A percentile compares a stretch with the other conserved stretches of the same genome.
phyloP scores from a whole-genome alignment of 495 filamentous ascomycete species.

The Talaromyces thailandensis region DNA sequence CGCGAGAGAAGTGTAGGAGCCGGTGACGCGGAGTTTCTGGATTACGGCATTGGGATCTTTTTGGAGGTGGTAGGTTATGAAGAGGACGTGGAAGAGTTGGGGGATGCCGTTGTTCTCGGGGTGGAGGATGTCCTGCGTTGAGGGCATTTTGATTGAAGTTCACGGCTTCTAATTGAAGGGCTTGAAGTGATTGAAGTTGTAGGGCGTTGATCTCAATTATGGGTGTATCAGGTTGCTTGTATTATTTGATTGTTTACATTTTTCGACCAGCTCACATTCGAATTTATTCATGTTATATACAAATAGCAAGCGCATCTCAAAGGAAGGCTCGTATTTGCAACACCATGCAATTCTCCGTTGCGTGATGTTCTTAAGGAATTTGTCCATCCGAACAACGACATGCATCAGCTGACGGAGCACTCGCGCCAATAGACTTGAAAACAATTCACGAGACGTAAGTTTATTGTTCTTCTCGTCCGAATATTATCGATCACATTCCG shows the following conservation, averaged over 20 bases:
- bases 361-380: not conserved
- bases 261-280: not conserved
- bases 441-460: not conserved
- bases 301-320: not conserved
- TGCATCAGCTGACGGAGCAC: not conserved
- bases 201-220: not conserved
- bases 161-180: not conserved
- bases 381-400: not conserved
- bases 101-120: not conserved
- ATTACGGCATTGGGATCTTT: constrained; percentile 9
- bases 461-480: constrained; percentile 2
- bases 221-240: not conserved
- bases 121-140: not conserved
- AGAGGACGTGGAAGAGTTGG: constrained; percentile 11
- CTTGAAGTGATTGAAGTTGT: not conserved
- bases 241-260: not conserved
- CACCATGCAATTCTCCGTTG: not conserved
- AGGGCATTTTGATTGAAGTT: not conserved
- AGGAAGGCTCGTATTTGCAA: not conserved
- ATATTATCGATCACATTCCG: not conserved
- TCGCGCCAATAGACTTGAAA: not conserved
- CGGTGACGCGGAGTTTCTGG: constrained; percentile 12
- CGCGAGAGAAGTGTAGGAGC: constrained; percentile 13
- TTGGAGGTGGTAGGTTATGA: constrained; percentile 6
- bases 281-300: too few relatives aligned